Base-by-base conservation (phyloP, 805 yeast species). In the Metschnikowia drakensbergensis region DNA sequence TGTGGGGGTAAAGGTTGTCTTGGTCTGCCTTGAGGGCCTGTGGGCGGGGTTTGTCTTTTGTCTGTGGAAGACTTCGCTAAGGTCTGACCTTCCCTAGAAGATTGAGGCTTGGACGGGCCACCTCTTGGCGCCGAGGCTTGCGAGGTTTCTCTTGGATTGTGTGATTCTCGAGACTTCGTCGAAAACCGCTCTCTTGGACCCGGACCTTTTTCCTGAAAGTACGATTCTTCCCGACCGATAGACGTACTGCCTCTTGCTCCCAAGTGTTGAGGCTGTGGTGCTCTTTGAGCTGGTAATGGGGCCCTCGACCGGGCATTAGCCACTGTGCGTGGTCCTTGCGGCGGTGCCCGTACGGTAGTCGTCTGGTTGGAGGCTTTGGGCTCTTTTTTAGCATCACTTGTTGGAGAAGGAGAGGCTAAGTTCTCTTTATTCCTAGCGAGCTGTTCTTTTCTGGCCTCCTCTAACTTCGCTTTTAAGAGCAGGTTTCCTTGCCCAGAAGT, bases 371-470 rank as follows among this genome's bases (percentile, higher is more conserved):
- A 6, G 10, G 31, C 11, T 28, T 13, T 27, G 25, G 25, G 5
- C 8, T 37, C 41, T 13, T 9, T 37, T 8, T 37, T 37, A 10
- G n/a, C 41, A 37, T n/a, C 26, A n/a, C 25, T 22, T 11, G 36
- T 8, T 3, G 29, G 36, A 11, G 36, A n/a, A 30, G 43, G 22
- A 31, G 43, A 39, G 6, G 13, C 23, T 1, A 9, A n/a, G 5
- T 11, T 13, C 6, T 36, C 28, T 33, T 47, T 22, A 28, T 44
- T 37, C 27, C 38, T 45, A 30, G 50, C 41, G 11, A 49, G 49
- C 35, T 54, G 60, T 17, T 64, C 67, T 25, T 49, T 57, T 47
- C 60, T 63, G 25, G 64, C 68, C 44, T 57, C 58, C 23, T 52
- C 48, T 28, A 64, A 54, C 23, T 57, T 56, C 1, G 61, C 49